These are phyloP conservation scores for Ophiostoma australiae DNA, from an alignment of 2,329 filamentous ascomycete species.

Conservation along the genomic window DNA sequence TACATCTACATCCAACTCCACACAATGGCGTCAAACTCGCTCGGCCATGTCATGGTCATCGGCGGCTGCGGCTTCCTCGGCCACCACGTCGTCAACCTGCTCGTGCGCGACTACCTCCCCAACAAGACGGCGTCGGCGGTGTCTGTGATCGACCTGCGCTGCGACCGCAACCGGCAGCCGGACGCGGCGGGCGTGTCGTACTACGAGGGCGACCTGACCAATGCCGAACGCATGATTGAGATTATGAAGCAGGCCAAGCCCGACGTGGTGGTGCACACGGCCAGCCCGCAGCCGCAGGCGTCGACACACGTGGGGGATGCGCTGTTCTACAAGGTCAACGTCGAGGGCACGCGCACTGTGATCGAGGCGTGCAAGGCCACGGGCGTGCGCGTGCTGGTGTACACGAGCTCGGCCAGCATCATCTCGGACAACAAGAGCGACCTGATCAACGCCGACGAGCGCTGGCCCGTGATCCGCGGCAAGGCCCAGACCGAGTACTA, in stretches of 20 bases:
- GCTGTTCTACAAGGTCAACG: conserved; percentile 76
- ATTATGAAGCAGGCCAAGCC: conserved; percentile 65
- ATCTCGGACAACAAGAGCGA: conserved; percentile 76
- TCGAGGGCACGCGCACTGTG: conserved; percentile 75
- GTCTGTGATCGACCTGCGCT: conserved; percentile 67
- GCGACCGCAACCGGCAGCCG: conserved; percentile 61
- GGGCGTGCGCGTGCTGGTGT: conserved; percentile 77
- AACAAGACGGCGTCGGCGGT: conserved; percentile 45
- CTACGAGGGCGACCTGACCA: conserved; percentile 73
- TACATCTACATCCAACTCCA: background rate
- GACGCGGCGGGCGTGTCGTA: conserved; percentile 57
- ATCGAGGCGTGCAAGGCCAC: conserved; percentile 66
- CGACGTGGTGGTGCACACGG: conserved; percentile 86
- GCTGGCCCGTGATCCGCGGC: conserved; percentile 69
- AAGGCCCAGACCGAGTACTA: conserved; percentile 73
- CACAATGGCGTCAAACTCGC: conserved; percentile 37
- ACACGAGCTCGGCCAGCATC: conserved; percentile 84
- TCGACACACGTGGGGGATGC: conserved; percentile 50
- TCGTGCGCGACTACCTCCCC: conserved; percentile 55
- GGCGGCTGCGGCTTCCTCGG: conserved; percentile 82
- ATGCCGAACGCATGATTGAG: conserved; percentile 53
- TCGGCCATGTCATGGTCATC: conserved; percentile 71
- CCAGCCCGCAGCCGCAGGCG: conserved; percentile 61
- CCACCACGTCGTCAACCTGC: conserved; percentile 72
- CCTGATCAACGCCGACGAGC: conserved; percentile 79